phyloP scores from a whole-genome alignment of 148 eudicot species.

The Fagopyrum esculentum region DNA sequence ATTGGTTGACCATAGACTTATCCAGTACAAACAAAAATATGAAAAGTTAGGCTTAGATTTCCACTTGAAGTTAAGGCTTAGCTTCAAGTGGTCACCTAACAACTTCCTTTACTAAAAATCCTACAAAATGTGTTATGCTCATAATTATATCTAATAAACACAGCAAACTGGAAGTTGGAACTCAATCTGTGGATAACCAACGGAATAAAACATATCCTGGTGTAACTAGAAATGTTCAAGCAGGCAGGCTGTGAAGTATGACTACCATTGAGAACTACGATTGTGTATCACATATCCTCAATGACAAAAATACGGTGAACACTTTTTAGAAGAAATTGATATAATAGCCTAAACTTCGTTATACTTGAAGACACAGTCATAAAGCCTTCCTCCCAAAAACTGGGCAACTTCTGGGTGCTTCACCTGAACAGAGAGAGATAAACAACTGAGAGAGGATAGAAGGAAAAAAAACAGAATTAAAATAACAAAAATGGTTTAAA shows the following conservation, averaged over 20 bases:
- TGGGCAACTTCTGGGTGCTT: conserved; percentile 98
- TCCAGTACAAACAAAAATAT: too few species aligned
- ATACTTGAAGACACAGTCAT: conserved; percentile 95
- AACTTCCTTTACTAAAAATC: neutral
- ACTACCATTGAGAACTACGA: neutral
- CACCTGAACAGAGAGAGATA: conserved; percentile 37
- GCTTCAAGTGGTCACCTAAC: too few species aligned
- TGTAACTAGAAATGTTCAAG: too few species aligned
- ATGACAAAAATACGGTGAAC: neutral
- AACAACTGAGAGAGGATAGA: neutral
- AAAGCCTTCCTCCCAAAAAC: conserved; percentile 92
- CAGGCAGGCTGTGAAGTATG: too few species aligned
- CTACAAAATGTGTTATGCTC: conserved; percentile 1
- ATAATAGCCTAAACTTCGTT: conserved; percentile 34
- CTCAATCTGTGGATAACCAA: neutral
- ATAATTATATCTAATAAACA: too few species aligned
- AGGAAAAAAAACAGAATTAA: neutral
- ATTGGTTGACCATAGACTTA: too few species aligned
- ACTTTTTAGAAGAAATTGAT: neutral
- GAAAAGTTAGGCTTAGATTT: too few species aligned
- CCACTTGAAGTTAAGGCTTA: too few species aligned
- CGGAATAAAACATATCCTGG: too few species aligned
- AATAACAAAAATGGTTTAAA: neutral
- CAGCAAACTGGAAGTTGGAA: neutral
- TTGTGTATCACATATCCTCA: neutral